Evolutionary conservation across 495 filamentous ascomycete genomes (phyloP).

Genomic region (Penicillium cosmopolitanum): DNA sequence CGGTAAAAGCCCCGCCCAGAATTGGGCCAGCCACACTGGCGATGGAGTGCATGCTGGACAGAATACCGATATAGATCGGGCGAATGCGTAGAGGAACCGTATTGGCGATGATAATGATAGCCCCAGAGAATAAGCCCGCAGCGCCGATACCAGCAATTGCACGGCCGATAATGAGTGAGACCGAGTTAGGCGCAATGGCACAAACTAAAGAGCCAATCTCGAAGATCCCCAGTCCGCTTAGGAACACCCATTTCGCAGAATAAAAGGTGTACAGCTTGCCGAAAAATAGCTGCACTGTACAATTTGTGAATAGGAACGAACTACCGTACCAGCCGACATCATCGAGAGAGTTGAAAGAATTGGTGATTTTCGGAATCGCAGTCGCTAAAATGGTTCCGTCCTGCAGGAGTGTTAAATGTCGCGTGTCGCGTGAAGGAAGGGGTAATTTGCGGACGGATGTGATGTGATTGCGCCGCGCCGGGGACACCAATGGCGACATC

Average conservation of each 20-base stretch:
- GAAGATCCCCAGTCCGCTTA: slow-evolving; percentile 72
- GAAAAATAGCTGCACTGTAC: slow-evolving; percentile 72
- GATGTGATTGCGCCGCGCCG: not conserved
- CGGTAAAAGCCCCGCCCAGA: slow-evolving; percentile 58
- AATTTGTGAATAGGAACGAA: slow-evolving; percentile 71
- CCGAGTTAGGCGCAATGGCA: slow-evolving; percentile 64
- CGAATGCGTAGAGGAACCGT: slow-evolving; percentile 68
- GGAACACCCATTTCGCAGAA: slow-evolving; percentile 71
- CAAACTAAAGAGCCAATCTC: slow-evolving; percentile 72
- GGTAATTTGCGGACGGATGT: not conserved
- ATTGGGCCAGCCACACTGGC: slow-evolving; percentile 69
- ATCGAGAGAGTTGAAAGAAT: slow-evolving; percentile 71
- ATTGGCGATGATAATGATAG: slow-evolving; percentile 76
- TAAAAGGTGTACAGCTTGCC: slow-evolving; percentile 84
- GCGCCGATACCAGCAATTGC: slow-evolving; percentile 71
- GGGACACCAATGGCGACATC: not conserved
- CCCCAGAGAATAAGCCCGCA: slow-evolving; percentile 70
- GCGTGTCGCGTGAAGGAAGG: slow-evolving; percentile 4
- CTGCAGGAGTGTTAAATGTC: slow-evolving; percentile 21
- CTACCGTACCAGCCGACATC: slow-evolving; percentile 86
- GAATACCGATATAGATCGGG: slow-evolving; percentile 65
- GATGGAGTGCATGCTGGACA: slow-evolving; percentile 72
- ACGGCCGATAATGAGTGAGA: slow-evolving; percentile 70
- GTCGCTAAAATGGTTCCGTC: slow-evolving; percentile 84
- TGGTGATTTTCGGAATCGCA: slow-evolving; percentile 82